Base-by-base conservation (phyloP, 2,329 filamentous ascomycete genomes). In the Chalaropsis thielavioides region DNA sequence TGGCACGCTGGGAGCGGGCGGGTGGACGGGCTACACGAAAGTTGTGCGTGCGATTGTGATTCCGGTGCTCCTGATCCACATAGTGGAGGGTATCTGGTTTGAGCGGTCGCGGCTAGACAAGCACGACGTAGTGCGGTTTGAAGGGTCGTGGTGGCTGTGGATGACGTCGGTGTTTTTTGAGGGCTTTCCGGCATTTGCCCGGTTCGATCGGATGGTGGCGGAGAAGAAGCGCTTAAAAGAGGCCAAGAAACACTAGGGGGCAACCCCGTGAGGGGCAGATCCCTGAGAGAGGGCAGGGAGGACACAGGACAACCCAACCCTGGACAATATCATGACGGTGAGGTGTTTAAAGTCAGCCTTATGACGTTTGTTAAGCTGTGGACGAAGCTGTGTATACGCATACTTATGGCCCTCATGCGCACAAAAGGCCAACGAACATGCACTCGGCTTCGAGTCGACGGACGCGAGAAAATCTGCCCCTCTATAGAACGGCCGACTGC, bases 61-160 rank as follows among this genome's bases (percentile, higher is more conserved):
- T 22, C 77, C 82, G 0, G 81, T 92, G 65, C 2, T 90, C 0
- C 77, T 71, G 0, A 80, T 90, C 13, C 92, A 96, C 74, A 24
- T 78, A 0, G 66, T 74, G 2, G 92, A 96, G 77, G 75, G 79
- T n/a, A 74, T 75, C 56, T 75, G 77, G 71, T 76, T 86, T 69
- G 79, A 81, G 68, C 73, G 72, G 51, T 76, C 74, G 61, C 74
- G 78, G 66, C 71, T 84, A 67, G 70, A 70, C 64, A 79, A 72
- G 71, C 77, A 80, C 68, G 78, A 78, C 6, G 78, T 85, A 11
- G 72, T 73, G 66, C 72, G 74, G 41, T 76, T 78, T 7, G 75
- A 74, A 6, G 56, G 54, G n/a, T 68, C 81, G 15, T 86, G 84
- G 82, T 79, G 75, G 73, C 69, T 75, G 63, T 87, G 84, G 84